phyloP scores from a whole-genome alignment of 148 eudicot species.

The Rhododendron griersonianum region DNA sequence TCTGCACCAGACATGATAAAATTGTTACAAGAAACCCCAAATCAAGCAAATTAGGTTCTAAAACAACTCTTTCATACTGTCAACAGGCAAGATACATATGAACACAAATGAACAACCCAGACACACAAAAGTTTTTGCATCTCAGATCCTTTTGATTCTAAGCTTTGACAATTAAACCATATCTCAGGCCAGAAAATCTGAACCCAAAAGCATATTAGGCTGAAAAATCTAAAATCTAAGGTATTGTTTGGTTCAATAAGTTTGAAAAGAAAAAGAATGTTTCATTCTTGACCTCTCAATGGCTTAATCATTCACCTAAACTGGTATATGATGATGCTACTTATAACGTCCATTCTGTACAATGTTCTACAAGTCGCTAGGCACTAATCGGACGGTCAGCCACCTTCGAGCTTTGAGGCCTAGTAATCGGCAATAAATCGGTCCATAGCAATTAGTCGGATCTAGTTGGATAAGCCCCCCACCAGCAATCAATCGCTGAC shows the following conservation, averaged over 20 bases:
- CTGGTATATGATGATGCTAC: not conserved
- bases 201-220: not conserved
- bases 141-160: not conserved
- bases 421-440: no score
- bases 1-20: slow-evolving; percentile 41
- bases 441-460: no score
- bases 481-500: no score
- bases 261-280: not conserved
- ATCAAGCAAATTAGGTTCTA: not conserved
- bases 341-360: not conserved
- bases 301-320: not conserved
- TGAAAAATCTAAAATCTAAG: not conserved
- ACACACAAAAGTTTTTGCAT: not conserved
- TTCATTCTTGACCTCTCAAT: not conserved
- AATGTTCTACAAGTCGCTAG: no score
- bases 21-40: not conserved
- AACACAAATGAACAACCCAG: not conserved
- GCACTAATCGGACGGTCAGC: no score
- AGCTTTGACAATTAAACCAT: not conserved
- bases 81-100: not conserved
- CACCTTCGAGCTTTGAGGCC: no score
- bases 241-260: not conserved
- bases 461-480: no score
- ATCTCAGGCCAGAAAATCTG: not conserved
- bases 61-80: not conserved